phyloP scores from a whole-genome alignment of 139 green algal genomes.

The Haematococcus sp. region DNA sequence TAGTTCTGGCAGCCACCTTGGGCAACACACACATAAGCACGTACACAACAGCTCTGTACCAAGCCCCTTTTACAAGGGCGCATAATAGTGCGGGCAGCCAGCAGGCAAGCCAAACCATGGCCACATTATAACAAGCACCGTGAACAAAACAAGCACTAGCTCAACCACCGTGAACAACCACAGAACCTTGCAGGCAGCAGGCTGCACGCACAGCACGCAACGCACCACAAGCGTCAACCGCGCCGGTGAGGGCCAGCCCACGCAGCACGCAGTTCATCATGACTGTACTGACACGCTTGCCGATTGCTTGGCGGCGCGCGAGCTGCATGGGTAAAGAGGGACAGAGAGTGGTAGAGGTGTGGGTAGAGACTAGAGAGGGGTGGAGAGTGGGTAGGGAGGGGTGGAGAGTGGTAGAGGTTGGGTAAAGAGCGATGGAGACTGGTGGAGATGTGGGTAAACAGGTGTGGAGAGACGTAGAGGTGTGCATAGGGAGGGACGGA shows the following conservation, averaged over 20 bases:
- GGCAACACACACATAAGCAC: too few relatives aligned
- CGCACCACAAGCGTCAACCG: not conserved
- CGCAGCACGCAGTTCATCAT: slow-evolving; percentile 23
- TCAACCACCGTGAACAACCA: too few relatives aligned
- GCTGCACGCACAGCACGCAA: too few relatives aligned
- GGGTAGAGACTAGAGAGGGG: not conserved
- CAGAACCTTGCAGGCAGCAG: too few relatives aligned
- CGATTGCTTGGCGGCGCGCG: not conserved
- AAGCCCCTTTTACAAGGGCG: too few relatives aligned
- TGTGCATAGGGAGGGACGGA: not conserved
- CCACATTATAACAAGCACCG: too few relatives aligned
- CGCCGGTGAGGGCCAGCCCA: slow-evolving; percentile 5
- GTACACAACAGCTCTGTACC: too few relatives aligned
- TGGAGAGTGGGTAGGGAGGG: not conserved
- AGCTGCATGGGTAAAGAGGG: not conserved
- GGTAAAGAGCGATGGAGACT: not conserved
- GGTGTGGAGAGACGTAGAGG: not conserved
- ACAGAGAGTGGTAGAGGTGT: not conserved
- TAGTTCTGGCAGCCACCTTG: too few relatives aligned
- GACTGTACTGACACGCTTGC: not conserved
- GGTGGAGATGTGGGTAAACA: not conserved
- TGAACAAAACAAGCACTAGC: too few relatives aligned
- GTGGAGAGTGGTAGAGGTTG: not conserved
- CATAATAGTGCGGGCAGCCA: too few relatives aligned
- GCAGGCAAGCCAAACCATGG: too few relatives aligned